These are phyloP conservation scores for Erucastrum elatum DNA, from an alignment of 345 rosid species.

Conservation along the genomic window DNA sequence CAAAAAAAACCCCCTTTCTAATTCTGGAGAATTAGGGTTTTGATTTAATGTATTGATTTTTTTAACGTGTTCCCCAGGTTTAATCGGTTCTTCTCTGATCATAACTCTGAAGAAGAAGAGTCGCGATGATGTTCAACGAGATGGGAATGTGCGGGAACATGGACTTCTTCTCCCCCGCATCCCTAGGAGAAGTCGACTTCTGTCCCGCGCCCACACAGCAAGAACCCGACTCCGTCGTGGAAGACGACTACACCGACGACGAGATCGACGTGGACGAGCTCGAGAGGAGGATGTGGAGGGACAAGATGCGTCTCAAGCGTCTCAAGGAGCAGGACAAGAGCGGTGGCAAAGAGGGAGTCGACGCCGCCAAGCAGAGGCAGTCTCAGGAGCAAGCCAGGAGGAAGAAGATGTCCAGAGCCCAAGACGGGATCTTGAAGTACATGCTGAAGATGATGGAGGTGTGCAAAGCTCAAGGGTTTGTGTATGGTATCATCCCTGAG, in stretches of 20 bases:
- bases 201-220: conserved; percentile 43
- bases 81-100: background rate
- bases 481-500: conserved; percentile 94
- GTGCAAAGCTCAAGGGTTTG: conserved; percentile 93
- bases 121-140: conserved; percentile 70
- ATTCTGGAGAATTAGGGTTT: conserved; percentile 1
- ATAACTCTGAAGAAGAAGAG: background rate
- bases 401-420: conserved; percentile 99
- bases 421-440: conserved; percentile 96
- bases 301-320: conserved; percentile 77
- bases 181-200: conserved; percentile 58
- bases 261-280: conserved; percentile 88
- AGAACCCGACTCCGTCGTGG: conserved; percentile 57
- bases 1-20: background rate
- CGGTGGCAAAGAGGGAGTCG: conserved; percentile 51
- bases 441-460: conserved; percentile 99
- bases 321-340: conserved; percentile 78
- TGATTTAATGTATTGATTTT: background rate
- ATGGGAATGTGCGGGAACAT: conserved; percentile 77
- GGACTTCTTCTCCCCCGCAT: conserved; percentile 58
- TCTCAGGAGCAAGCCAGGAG: conserved; percentile 89
- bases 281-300: conserved; percentile 97
- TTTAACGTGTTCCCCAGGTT: conserved; percentile 9
- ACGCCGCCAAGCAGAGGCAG: conserved; percentile 80
- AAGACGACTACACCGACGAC: conserved; percentile 94